Conservation (phyloP, 768 basidiomycete genomes). For the Cyclocybe cylindracea region DNA sequence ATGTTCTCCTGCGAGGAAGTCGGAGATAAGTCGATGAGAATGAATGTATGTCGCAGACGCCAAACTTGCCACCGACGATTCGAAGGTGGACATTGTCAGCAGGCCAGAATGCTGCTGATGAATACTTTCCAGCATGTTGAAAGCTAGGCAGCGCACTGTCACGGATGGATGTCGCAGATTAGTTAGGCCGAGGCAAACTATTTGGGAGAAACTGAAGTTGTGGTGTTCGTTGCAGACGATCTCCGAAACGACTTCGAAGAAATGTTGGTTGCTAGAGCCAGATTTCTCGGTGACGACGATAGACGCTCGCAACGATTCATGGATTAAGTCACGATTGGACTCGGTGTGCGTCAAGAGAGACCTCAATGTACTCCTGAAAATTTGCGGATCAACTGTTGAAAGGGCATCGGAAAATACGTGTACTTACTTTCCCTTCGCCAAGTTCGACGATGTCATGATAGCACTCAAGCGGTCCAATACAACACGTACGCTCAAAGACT, state of each 20-base stretch:
- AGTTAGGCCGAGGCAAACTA: slow-evolving; percentile 74
- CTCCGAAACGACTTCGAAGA: slow-evolving; percentile 81
- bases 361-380: slow-evolving; percentile 70
- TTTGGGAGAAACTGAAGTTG: slow-evolving; percentile 72
- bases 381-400: slow-evolving; percentile 3
- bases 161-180: slow-evolving; percentile 78
- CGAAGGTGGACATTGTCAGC: slow-evolving; percentile 69
- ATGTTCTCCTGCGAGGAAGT: slow-evolving; percentile 78
- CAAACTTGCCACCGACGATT: slow-evolving; percentile 69
- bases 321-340: slow-evolving; percentile 55
- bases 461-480: slow-evolving; percentile 69
- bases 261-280: slow-evolving; percentile 57
- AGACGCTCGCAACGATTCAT: slow-evolving; percentile 68
- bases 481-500: slow-evolving; percentile 50
- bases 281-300: slow-evolving; percentile 59
- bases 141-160: slow-evolving; percentile 71
- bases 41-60: slow-evolving; percentile 78
- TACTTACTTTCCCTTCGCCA: slow-evolving; percentile 66
- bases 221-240: slow-evolving; percentile 61
- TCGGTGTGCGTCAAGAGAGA: slow-evolving; percentile 63
- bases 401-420: neutral
- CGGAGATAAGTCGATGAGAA: slow-evolving; percentile 76
- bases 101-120: slow-evolving; percentile 71
- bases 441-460: slow-evolving; percentile 63
- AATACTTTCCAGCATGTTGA: slow-evolving; percentile 72